phyloP scores from a whole-genome alignment of 2,329 filamentous ascomycete species.

The Aspergillus ochraceus region DNA sequence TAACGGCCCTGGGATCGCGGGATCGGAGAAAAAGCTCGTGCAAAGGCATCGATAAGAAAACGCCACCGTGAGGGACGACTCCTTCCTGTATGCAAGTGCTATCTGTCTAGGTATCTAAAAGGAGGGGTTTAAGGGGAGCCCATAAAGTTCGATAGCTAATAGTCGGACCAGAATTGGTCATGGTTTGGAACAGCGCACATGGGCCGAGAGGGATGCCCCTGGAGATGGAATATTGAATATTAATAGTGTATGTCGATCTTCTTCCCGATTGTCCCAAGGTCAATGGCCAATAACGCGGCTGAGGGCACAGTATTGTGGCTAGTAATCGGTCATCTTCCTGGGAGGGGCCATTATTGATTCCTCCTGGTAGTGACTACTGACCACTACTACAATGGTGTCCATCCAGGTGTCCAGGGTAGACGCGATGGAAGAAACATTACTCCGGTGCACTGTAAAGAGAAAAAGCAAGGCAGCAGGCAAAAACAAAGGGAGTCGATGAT shows the following conservation, averaged over 20 bases:
- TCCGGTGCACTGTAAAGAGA: too few relatives aligned
- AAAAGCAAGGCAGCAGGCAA: neutral
- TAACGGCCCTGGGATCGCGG: neutral
- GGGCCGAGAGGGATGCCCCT: neutral
- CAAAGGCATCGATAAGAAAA: neutral
- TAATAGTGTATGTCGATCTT: constrained; percentile 19
- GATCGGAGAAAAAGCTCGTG: neutral
- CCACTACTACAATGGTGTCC: neutral
- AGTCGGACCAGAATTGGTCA: neutral
- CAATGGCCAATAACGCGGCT: neutral
- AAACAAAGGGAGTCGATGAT: constrained; percentile 9
- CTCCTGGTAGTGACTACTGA: neutral
- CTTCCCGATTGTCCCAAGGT: neutral
- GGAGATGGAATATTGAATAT: constrained; percentile 5
- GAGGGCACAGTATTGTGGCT: neutral
- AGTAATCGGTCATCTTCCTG: neutral
- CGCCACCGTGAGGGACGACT: neutral
- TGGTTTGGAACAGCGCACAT: constrained; percentile 9
- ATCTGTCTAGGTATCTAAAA: too few relatives aligned
- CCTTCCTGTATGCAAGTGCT: neutral
- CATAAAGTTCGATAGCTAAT: neutral
- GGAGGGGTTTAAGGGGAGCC: neutral
- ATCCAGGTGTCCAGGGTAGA: neutral
- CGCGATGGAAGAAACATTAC: too few relatives aligned
- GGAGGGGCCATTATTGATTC: neutral